Evolutionary conservation across 331 rosid genomes (phyloP).

Genomic region (Quercus phellos): DNA sequence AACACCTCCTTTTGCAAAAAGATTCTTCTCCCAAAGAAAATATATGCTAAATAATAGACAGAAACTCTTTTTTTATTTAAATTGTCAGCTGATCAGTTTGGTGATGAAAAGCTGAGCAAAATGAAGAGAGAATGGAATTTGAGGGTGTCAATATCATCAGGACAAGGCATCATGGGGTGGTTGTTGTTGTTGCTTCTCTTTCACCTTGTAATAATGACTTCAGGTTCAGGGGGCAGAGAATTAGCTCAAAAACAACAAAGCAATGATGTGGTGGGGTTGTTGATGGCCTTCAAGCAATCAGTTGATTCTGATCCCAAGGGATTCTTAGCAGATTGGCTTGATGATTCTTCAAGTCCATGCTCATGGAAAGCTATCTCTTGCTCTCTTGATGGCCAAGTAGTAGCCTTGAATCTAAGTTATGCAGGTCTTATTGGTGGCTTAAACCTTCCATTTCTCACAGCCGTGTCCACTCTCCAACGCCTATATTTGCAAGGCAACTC

Average conservation of each 20-base stretch:
- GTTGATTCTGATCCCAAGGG: slow-evolving; percentile 48
- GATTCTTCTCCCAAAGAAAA: no score
- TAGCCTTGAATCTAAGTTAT: slow-evolving; percentile 38
- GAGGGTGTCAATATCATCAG: not conserved
- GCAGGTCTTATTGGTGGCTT: slow-evolving; percentile 48
- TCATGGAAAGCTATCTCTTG: slow-evolving; percentile 51
- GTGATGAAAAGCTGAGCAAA: not conserved
- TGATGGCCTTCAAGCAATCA: slow-evolving; percentile 43
- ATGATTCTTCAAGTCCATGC: slow-evolving; percentile 27
- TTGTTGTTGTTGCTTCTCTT: not conserved
- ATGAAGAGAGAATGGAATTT: slow-evolving; percentile 8
- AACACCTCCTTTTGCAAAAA: no score
- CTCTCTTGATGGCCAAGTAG: slow-evolving; percentile 32
- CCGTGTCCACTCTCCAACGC: slow-evolving; percentile 36
- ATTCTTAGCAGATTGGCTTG: slow-evolving; percentile 42
- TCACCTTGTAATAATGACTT: not conserved
- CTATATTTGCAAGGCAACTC: slow-evolving; percentile 38
- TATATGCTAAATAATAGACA: not conserved
- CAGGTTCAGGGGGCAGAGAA: slow-evolving; percentile 6
- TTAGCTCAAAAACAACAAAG: slow-evolving; percentile 1
- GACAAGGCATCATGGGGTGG: slow-evolving; percentile 12
- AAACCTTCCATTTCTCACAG: slow-evolving; percentile 37
- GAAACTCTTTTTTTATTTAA: not conserved
- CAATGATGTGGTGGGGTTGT: not conserved
- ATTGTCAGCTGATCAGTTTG: not conserved